A percentile compares a stretch with the other conserved stretches of the same genome.
These are phyloP conservation scores for Ceratocystis eucalypticola DNA, from an alignment of 2,329 filamentous ascomycete species.

Conservation along the genomic window DNA sequence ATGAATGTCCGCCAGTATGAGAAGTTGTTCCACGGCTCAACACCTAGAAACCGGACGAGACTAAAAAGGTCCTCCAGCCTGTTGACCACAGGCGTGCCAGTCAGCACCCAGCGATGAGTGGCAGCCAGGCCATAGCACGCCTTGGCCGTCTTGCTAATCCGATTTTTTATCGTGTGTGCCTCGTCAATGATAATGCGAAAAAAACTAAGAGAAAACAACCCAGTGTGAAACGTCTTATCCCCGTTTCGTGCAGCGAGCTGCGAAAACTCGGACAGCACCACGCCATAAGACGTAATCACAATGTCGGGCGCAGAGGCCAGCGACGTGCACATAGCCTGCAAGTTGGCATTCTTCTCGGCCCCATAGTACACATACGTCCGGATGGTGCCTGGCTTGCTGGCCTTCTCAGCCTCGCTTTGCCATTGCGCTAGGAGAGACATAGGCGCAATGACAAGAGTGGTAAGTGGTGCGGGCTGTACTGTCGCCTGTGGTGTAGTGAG, in stretches of 20 bases:
- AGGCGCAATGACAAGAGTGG: conserved; percentile 87
- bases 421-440: conserved; percentile 96
- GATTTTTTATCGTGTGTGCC: conserved; percentile 82
- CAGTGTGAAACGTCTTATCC: conserved; percentile 50
- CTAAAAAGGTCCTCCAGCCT: conserved; percentile 89
- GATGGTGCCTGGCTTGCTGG: conserved; percentile 69
- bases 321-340: conserved; percentile 72
- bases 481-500: conserved; percentile 10
- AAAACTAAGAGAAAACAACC: conserved; percentile 85
- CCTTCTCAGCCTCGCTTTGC: conserved; percentile 88
- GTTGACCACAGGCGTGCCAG: conserved; percentile 94
- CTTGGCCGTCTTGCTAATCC: conserved; percentile 82
- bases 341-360: conserved; percentile 63
- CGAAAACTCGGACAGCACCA: conserved; percentile 73
- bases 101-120: conserved; percentile 81
- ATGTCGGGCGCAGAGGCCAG: conserved; percentile 67
- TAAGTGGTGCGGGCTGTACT: conserved; percentile 62
- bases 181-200: conserved; percentile 94
- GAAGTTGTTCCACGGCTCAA: conserved; percentile 97
- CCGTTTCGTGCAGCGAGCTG: conserved; percentile 35
- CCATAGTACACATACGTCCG: conserved; percentile 88
- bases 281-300: conserved; percentile 89
- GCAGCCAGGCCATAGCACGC: conserved; percentile 85
- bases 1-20: conserved; percentile 99
- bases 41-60: conserved; percentile 77